Base-by-base conservation (phyloP, 2,329 filamentous ascomycete genomes). In the Didymella pinodella region DNA sequence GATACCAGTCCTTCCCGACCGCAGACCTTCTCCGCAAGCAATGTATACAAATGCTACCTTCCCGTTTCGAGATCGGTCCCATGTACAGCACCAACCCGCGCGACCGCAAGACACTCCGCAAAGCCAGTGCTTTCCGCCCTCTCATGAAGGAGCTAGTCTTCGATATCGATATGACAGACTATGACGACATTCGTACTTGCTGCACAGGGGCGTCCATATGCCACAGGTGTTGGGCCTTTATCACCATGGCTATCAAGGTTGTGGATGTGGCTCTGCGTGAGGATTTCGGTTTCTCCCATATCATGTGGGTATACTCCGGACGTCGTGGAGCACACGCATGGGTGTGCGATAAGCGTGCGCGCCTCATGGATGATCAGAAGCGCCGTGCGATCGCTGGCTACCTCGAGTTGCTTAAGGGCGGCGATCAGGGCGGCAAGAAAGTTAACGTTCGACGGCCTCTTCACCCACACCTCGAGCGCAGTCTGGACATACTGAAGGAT, bases 121-220 rank as follows among this genome's bases (percentile, higher is more conserved):
- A 93, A 77, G 86, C 89, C 34, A 87, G 87, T 47, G 87, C 91
- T 8, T 97, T 99, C 80, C 90, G 89, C 64, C 94, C 95, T 0
- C 78, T 97, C 31, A 86, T 91, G 55, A 99, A 99, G 77, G 95
- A 99, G 77, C 82, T 99, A 38, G 97, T 97, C 69, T 98, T 99
- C 78, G 95, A 99, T 89, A 98, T 99, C 71, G 95, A 99, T 85
- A 86, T 99, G 86, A 98, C 95, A 54, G 95, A 98, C 80, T 99
- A 99, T 79, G 95, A 99, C 75, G 92, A 96, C 65, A 91, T 99
- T 65, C 89, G 95, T 67, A 97, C 93, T 28, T 99, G 95, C 80
- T 99, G 95, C 76, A 88, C 89, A 70, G 93, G 94, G 75, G 92
- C 94, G 8, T 96, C 91, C 68, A 98, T 99, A 65, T 99, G 95